Evolutionary conservation across 139 green algal genomes (phyloP).

Genomic region (Parachlorella kessleri): DNA sequence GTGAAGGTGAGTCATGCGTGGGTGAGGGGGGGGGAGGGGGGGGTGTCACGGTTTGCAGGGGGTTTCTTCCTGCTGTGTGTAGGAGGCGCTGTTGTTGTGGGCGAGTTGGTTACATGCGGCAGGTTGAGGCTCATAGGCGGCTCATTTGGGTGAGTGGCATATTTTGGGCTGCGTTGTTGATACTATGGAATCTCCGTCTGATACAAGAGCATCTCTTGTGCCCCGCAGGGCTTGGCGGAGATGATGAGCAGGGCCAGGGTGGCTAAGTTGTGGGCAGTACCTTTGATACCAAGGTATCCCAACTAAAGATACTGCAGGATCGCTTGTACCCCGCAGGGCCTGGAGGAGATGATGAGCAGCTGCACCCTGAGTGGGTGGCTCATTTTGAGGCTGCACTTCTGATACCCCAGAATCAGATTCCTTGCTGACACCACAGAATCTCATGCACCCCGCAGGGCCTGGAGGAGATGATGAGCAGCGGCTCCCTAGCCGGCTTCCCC

Average conservation of each 20-base stretch:
- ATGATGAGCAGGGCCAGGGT: conserved; percentile 88
- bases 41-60: not conserved
- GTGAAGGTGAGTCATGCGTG: conserved; percentile 75
- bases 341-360: conserved; percentile 93
- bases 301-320: not conserved
- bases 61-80: too few species aligned
- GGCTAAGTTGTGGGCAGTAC: too few species aligned
- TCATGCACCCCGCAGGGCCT: conserved; percentile 71
- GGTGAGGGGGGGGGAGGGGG: conserved; percentile 33
- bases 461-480: conserved; percentile 92
- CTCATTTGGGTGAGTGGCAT: too few species aligned
- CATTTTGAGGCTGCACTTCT: too few species aligned
- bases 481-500: conserved; percentile 94
- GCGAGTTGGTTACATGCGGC: too few species aligned
- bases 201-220: not conserved
- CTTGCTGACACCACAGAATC: not conserved
- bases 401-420: too few species aligned
- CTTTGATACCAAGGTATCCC: too few species aligned
- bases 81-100: too few species aligned
- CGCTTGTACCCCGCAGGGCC: conserved; percentile 59
- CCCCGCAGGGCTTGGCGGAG: conserved; percentile 89
- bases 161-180: too few species aligned
- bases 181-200: too few species aligned
- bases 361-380: conserved; percentile 93
- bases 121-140: too few species aligned